Evolutionary conservation across 2,329 filamentous ascomycete genomes (phyloP).

Genomic region (Paraphoma chrysanthemicola): DNA sequence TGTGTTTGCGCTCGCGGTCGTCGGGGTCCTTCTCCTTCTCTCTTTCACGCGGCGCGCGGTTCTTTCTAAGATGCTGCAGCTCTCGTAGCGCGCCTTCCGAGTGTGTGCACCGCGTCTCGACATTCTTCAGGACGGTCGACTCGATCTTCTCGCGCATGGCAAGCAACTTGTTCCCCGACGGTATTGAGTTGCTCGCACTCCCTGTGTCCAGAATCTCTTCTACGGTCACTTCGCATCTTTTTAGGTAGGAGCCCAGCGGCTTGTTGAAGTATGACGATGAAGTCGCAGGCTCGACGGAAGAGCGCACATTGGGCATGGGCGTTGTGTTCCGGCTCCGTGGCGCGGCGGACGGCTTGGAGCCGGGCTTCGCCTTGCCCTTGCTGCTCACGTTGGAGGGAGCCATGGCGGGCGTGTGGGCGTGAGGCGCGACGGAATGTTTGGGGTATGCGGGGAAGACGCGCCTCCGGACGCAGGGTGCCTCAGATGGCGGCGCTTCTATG

Average conservation of each 20-base stretch:
- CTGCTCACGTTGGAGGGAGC: constrained; percentile 42
- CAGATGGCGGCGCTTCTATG: too few species aligned
- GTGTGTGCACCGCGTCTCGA: constrained; percentile 63
- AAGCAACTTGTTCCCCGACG: constrained; percentile 69
- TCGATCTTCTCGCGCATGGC: constrained; percentile 72
- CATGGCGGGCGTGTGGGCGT: constrained; percentile 27
- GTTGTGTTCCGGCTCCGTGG: constrained; percentile 78
- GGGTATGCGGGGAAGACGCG: constrained; percentile 14
- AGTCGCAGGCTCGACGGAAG: constrained; percentile 48
- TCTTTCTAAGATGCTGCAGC: constrained; percentile 70
- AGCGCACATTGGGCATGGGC: constrained; percentile 65
- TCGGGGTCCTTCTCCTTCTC: constrained; percentile 58
- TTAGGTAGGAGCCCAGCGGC: constrained; percentile 58
- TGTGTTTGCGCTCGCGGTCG: constrained; percentile 53
- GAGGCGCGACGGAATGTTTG: constrained; percentile 4
- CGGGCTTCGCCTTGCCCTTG: constrained; percentile 62
- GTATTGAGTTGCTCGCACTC: constrained; percentile 58
- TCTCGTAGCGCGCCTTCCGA: constrained; percentile 78
- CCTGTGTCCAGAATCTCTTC: constrained; percentile 74
- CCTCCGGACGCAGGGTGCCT: not conserved
- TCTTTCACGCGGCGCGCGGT: constrained; percentile 61
- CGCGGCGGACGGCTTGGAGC: constrained; percentile 35
- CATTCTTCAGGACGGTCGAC: constrained; percentile 53
- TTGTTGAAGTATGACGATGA: constrained; percentile 69
- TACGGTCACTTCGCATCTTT: constrained; percentile 66